Conservation (phyloP, 768 basidiomycete genomes). For the Pulveroboletus frians region DNA sequence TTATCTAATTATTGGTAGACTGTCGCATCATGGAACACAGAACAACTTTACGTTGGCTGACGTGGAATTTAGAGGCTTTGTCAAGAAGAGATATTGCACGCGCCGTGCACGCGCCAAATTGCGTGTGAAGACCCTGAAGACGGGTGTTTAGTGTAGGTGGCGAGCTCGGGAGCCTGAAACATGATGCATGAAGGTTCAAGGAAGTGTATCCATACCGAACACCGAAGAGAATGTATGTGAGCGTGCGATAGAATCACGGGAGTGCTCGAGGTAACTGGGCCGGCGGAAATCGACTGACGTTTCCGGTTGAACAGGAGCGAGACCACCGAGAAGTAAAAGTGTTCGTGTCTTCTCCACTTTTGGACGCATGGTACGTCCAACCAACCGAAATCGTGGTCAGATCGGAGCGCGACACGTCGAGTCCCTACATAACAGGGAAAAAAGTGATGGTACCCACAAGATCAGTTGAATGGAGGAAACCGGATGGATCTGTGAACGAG, state of each 20-base stretch:
- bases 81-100: not conserved
- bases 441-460: not conserved
- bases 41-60: not conserved
- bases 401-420: not conserved
- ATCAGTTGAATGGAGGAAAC: not conserved
- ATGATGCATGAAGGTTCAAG: not conserved
- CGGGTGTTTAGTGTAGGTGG: not conserved
- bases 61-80: not conserved
- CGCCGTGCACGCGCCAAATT: not conserved
- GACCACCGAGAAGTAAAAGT: not conserved
- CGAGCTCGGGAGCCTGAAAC: not conserved
- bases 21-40: not conserved
- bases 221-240: not conserved
- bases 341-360: not conserved
- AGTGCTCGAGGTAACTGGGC: not conserved
- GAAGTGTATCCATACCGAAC: not conserved
- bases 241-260: not conserved
- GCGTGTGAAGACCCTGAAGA: not conserved
- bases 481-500: not conserved
- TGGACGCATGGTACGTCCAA: not conserved
- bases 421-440: not conserved
- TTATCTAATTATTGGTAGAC: conserved; percentile 12
- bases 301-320: not conserved
- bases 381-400: not conserved
- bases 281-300: not conserved